phyloP scores from a whole-genome alignment of 129 eudicot genomes.

The Dittrichia graveolens region DNA sequence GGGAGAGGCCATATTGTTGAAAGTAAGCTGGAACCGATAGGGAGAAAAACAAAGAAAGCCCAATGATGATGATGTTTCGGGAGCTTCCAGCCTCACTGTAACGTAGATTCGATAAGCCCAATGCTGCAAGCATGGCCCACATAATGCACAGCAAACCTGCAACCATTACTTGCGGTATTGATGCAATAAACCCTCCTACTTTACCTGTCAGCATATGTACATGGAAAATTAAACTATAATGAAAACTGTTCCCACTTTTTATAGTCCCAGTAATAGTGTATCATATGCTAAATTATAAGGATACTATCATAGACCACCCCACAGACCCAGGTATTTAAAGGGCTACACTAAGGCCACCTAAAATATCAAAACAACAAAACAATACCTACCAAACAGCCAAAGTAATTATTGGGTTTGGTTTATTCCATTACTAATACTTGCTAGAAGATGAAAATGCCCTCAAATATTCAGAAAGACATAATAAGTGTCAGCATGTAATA shows the following conservation, averaged over 20 bases:
- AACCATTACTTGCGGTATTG: conserved; percentile 92
- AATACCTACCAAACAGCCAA: too few relatives aligned
- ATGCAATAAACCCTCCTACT: conserved; percentile 94
- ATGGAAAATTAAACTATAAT: not conserved
- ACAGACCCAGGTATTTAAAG: too few relatives aligned
- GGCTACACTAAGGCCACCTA: too few relatives aligned
- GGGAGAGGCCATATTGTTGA: conserved; percentile 84
- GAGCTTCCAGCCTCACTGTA: conserved; percentile 99
- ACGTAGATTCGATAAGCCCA: conserved; percentile 87
- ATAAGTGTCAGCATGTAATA: not conserved
- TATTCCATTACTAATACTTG: not conserved
- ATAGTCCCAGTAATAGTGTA: too few relatives aligned
- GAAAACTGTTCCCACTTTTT: not conserved
- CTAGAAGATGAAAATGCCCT: not conserved
- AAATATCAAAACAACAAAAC: too few relatives aligned
- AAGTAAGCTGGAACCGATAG: conserved; percentile 88
- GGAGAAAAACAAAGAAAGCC: conserved; percentile 85
- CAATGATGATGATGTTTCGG: conserved; percentile 88
- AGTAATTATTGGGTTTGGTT: not conserved
- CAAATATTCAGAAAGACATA: not conserved
- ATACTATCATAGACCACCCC: too few relatives aligned
- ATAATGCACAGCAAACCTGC: conserved; percentile 95
- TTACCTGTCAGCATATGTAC: conserved; percentile 58
- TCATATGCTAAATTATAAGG: too few relatives aligned
- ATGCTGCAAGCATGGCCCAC: conserved; percentile 98